A percentile compares a stretch with the other conserved stretches of the same genome.
Evolutionary conservation across 2,329 filamentous ascomycete genomes (phyloP).

Genomic region (Aquanectria penicillioides): DNA sequence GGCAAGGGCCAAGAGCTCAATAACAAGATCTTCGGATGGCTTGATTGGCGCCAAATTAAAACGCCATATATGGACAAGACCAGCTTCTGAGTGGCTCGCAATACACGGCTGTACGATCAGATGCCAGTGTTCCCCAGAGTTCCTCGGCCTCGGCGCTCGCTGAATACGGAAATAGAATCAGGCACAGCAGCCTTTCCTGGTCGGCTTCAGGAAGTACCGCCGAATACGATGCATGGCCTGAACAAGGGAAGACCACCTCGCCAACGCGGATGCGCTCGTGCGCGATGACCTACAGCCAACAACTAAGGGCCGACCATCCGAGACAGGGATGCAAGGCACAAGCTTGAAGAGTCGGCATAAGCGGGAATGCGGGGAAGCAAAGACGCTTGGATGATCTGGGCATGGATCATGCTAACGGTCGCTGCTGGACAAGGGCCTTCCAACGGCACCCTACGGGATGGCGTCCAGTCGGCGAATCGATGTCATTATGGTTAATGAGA

Average conservation of each 20-base stretch:
- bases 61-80: not conserved
- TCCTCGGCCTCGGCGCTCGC: constrained; percentile 13
- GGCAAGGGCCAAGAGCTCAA: not conserved
- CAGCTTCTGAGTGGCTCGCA: not conserved
- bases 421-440: no score
- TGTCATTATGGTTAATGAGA: no score
- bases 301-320: not conserved
- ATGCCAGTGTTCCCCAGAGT: constrained; percentile 16
- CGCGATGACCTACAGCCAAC: not conserved
- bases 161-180: not conserved
- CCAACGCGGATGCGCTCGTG: not conserved
- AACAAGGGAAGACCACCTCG: constrained; percentile 1
- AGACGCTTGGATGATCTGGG: not conserved
- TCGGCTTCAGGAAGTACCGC: not conserved
- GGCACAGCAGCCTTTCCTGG: not conserved
- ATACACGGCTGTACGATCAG: constrained; percentile 4
- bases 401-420: no score
- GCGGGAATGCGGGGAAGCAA: constrained; percentile 13
- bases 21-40: not conserved
- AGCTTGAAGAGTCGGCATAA: not conserved
- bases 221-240: constrained; percentile 15
- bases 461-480: no score
- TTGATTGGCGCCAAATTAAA: not conserved
- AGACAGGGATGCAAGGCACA: constrained; percentile 15
- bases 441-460: no score